Evolutionary conservation across 2,329 filamentous ascomycete genomes (phyloP).

Genomic region (Boeremia exigua): DNA sequence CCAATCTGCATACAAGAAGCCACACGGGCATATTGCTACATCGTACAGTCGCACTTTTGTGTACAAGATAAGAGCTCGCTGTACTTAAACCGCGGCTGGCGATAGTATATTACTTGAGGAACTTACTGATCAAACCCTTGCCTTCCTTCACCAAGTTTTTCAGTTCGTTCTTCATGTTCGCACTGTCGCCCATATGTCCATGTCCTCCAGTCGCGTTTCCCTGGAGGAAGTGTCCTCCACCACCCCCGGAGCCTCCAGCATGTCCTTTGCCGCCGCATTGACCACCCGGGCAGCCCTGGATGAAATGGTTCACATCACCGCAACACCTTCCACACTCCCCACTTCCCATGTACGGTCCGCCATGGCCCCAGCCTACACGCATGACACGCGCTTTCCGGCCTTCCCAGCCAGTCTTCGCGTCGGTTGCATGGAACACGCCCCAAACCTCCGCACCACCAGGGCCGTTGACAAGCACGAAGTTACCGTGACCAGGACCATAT

Average conservation of each 20-base stretch:
- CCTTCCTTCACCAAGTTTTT: slow-evolving; percentile 32
- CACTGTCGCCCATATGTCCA: slow-evolving; percentile 15
- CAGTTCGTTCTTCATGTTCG: slow-evolving; percentile 25
- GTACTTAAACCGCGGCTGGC: no score
- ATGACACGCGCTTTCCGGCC: slow-evolving; percentile 54
- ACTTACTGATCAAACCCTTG: slow-evolving; percentile 35
- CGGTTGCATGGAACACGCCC: slow-evolving; percentile 55
- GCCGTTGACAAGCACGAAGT: slow-evolving; percentile 49
- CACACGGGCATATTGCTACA: neutral
- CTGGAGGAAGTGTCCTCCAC: slow-evolving; percentile 20
- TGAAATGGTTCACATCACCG: slow-evolving; percentile 39
- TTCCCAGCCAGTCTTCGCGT: slow-evolving; percentile 54
- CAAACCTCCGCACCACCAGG: slow-evolving; percentile 49
- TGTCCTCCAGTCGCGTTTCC: slow-evolving; percentile 19
- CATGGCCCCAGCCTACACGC: slow-evolving; percentile 47
- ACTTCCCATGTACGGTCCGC: slow-evolving; percentile 53
- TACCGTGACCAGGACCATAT: slow-evolving; percentile 56
- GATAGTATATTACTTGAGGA: slow-evolving; percentile 27
- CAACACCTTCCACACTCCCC: slow-evolving; percentile 47
- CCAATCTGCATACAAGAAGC: neutral
- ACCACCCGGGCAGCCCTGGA: slow-evolving; percentile 37
- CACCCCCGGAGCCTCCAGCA: slow-evolving; percentile 27
- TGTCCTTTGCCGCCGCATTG: slow-evolving; percentile 35
- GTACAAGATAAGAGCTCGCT: neutral
- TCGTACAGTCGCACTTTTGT: neutral